Evolutionary conservation across 805 yeast genomes (phyloP), one percentile per base, ranked within the genome.

Genomic region (Pichia ethanolica): DNA sequence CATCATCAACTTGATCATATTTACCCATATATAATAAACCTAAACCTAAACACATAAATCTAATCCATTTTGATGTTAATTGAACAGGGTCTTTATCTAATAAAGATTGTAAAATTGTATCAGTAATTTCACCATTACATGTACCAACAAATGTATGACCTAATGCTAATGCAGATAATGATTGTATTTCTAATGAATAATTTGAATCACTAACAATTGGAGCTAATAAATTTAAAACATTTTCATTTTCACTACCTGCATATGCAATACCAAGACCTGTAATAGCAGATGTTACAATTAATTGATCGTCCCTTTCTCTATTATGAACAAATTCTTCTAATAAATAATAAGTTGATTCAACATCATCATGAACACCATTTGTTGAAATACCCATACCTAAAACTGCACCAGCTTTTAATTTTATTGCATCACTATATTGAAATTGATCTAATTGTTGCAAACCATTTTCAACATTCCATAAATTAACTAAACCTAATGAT

Each of bases 131-230:
- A 53, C 97, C 96, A 66, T 91, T 84, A 62, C 96, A 88, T 7
- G 97, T 86, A 46, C 99, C 99, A 39, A 91, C 97, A 65, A 86
- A 93, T 2, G 89, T 86, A 61, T 90, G 96, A 43, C 99, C 96
- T 56, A 93, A 75, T 5, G 98, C 88, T 54, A 93, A 76, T 0
- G 97, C 91, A 3, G 99, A 91, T 56, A 90, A 71, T 5, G 91
- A 78, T 30, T 93, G 81, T 25, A 86, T 77, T 67, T 91, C 96
- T 61, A 91, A 72, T 14, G 91, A 75, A 42, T 78, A 72, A 13
- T 81, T 81, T 11, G 83, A 71, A 62, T 91, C 96, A 7, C 90
- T 80, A 9, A 93, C 85, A 41, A 91, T 69, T 10, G 98, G 97
- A 54, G 85, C 71, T 52, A 93, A 73, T 52, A 90, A 71, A 52